Evolutionary conservation across 78 protist species (phyloP).

Genomic region (Emiliania huxleyi): DNA sequence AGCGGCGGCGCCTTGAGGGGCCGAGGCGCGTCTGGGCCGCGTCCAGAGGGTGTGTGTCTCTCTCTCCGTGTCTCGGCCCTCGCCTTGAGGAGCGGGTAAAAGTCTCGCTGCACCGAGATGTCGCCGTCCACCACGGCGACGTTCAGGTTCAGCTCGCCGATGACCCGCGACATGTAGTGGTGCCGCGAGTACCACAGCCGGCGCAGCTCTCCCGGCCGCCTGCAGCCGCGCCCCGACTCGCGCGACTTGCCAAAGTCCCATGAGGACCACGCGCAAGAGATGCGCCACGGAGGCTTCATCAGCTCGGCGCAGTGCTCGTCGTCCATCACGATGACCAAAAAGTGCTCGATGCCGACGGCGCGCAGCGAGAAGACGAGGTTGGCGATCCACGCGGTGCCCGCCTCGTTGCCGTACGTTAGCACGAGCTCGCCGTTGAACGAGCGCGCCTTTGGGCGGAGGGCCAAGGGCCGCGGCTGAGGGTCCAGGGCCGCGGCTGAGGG

Average conservation of each 20-base stretch:
- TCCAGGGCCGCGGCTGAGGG: no score
- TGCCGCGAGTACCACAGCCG: slow-evolving; percentile 13
- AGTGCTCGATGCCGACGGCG: slow-evolving; percentile 20
- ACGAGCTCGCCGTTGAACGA: not conserved
- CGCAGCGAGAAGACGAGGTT: slow-evolving; percentile 11
- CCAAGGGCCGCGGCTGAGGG: no score
- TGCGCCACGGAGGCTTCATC: not conserved
- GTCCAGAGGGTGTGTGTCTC: no score
- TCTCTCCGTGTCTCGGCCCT: no score
- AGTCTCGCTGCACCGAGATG: not conserved
- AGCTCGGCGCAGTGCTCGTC: not conserved
- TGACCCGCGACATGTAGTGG: slow-evolving; percentile 7
- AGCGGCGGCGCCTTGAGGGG: not conserved
- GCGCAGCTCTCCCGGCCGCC: not conserved
- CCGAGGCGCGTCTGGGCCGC: no score
- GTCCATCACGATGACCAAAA: not conserved
- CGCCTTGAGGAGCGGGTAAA: not conserved
- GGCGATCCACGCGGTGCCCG: not conserved
- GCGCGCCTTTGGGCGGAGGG: no score
- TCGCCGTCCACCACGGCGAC: slow-evolving; percentile 11
- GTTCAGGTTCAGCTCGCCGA: not conserved
- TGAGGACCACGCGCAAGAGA: slow-evolving; percentile 10
- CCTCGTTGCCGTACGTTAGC: slow-evolving; percentile 10
- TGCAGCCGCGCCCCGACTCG: not conserved
- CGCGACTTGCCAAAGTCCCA: not conserved